phyloP scores from a whole-genome alignment of 495 filamentous ascomycete genomes.

The Cairneyella variabilis region DNA sequence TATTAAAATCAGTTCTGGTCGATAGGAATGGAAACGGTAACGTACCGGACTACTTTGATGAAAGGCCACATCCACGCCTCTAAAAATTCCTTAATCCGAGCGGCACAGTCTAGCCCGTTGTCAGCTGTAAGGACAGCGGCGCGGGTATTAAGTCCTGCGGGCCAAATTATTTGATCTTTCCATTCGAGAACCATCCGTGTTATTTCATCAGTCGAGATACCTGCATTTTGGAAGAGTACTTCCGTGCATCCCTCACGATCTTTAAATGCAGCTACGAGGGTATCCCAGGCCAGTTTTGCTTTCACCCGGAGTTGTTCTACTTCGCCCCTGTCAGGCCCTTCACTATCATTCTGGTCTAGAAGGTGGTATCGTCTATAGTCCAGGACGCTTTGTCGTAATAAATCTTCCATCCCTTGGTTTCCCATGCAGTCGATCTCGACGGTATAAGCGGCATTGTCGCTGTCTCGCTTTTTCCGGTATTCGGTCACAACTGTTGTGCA shows the following conservation, averaged over 20 bases:
- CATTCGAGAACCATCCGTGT: background rate
- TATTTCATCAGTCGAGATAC: background rate
- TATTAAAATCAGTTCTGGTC: background rate
- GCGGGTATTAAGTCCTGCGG: background rate
- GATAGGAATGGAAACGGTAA: background rate
- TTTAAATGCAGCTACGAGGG: background rate
- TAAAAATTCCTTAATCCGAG: background rate
- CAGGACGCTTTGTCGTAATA: slow-evolving; percentile 6
- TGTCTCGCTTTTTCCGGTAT: slow-evolving; percentile 4
- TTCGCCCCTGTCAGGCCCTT: background rate
- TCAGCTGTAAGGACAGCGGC: background rate
- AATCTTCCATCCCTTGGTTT: slow-evolving; percentile 3
- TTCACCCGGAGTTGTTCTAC: slow-evolving; percentile 2
- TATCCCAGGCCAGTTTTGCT: slow-evolving; percentile 8
- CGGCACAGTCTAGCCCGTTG: background rate
- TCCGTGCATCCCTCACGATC: background rate
- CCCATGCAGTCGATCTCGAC: slow-evolving; percentile 4
- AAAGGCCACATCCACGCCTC: background rate
- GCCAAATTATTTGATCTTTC: slow-evolving; percentile 1
- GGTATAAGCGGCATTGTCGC: slow-evolving; percentile 6
- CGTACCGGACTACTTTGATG: slow-evolving; percentile 4
- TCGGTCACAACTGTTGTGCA: slow-evolving; percentile 1
- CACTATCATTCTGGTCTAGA: background rate
- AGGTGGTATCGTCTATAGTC: slow-evolving; percentile 5
- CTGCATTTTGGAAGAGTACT: background rate